These are phyloP conservation scores for Crithidia mellificae DNA, from an alignment of 208 protist species.

Conservation along the genomic window DNA sequence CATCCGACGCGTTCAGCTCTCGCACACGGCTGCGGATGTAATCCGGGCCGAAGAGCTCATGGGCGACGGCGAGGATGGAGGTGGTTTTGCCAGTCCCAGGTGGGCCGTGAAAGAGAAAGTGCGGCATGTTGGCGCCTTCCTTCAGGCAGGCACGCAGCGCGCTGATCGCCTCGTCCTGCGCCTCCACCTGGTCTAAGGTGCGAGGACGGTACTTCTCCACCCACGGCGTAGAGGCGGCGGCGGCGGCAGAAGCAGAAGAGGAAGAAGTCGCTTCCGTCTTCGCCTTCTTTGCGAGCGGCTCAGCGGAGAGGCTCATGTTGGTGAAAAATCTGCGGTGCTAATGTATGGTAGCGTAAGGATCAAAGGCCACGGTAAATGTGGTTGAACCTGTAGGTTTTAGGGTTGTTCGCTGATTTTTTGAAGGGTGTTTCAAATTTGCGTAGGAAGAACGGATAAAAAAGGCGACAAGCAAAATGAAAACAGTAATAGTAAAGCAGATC, in stretches of 20 bases:
- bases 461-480: neutral
- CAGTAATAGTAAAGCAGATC: neutral
- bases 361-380: no score
- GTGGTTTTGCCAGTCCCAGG: conserved; percentile 99
- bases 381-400: no score
- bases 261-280: conserved; percentile 29
- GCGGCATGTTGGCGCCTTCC: conserved; percentile 94
- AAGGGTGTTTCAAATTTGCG: no score
- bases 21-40: conserved; percentile 92
- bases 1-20: conserved; percentile 99
- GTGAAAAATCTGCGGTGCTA: no score
- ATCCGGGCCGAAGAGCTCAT: conserved; percentile 97
- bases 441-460: no score
- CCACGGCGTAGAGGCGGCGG: conserved; percentile 66
- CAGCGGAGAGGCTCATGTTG: conserved; percentile 12
- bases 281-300: conserved; percentile 33
- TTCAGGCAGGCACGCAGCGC: conserved; percentile 91
- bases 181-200: conserved; percentile 92
- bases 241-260: neutral
- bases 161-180: conserved; percentile 95
- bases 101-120: conserved; percentile 99
- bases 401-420: no score
- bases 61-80: conserved; percentile 97
- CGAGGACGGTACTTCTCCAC: conserved; percentile 95
- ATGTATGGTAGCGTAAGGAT: neutral